phyloP scores from a whole-genome alignment of 768 basidiomycete genomes.

The Trichaptum fuscoviolaceum region DNA sequence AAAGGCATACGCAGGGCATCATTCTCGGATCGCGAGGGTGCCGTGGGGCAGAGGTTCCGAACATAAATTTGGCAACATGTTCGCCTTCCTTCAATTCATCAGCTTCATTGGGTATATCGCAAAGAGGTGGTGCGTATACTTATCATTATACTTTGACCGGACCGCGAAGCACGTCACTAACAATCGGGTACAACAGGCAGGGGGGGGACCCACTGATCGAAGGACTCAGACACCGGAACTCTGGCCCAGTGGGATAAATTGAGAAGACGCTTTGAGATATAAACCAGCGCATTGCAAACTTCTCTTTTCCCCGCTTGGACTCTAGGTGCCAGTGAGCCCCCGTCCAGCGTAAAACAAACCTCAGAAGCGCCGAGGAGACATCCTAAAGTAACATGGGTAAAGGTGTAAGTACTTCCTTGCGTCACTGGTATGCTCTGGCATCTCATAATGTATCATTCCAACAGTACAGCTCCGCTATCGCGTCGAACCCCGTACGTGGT shows the following conservation, averaged over 20 bases:
- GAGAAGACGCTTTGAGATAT: not conserved
- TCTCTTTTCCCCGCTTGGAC: slow-evolving; percentile 4
- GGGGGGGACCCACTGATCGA: not conserved
- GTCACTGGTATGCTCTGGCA: not conserved
- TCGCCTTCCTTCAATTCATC: not conserved
- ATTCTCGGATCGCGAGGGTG: not conserved
- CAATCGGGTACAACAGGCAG: not conserved
- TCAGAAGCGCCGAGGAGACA: not conserved
- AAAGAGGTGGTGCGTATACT: not conserved
- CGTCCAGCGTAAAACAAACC: not conserved
- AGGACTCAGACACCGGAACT: not conserved
- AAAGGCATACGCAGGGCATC: not conserved
- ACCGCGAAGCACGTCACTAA: not conserved
- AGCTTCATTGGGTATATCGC: not conserved
- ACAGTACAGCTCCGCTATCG: slow-evolving; percentile 4
- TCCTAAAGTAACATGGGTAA: slow-evolving; percentile 3
- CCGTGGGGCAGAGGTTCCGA: not conserved
- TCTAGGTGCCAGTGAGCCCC: not conserved
- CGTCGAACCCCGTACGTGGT: not conserved
- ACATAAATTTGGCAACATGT: not conserved
- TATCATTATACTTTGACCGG: not conserved
- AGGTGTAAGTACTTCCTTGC: not conserved
- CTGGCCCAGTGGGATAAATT: not conserved
- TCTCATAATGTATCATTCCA: not conserved
- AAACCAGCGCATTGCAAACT: not conserved